A percentile compares a stretch with the other conserved stretches of the same genome.
phyloP scores from a whole-genome alignment of 2,329 filamentous ascomycete species.

The Colletotrichum aenigma region DNA sequence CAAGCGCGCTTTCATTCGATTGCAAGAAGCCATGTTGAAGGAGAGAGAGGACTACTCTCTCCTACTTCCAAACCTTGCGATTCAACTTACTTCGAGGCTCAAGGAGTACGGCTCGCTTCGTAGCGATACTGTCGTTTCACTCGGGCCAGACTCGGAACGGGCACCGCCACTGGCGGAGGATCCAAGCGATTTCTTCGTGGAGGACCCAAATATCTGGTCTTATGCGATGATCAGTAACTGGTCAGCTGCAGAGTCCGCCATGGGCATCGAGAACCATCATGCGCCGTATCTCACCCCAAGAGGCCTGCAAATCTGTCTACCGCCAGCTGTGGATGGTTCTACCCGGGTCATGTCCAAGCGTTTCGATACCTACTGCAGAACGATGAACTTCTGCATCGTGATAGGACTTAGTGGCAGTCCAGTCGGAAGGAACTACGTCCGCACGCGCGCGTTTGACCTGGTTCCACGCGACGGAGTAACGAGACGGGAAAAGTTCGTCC shows the following conservation, averaged over 20 bases:
- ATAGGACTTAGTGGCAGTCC: background rate
- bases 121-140: background rate
- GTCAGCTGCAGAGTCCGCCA: background rate
- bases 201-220: background rate
- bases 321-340: background rate
- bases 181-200: background rate
- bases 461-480: background rate
- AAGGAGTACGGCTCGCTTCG: background rate
- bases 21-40: conserved; percentile 10
- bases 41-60: background rate
- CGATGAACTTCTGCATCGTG: background rate
- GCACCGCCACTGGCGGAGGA: background rate
- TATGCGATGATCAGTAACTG: background rate
- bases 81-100: background rate
- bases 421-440: background rate
- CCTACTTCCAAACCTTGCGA: background rate
- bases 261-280: background rate
- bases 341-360: background rate
- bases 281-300: background rate
- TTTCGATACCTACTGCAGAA: background rate
- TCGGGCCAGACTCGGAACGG: background rate
- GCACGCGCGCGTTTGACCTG: background rate
- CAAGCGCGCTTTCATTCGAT: conserved; percentile 24
- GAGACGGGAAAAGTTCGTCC: background rate
- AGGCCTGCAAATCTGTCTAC: background rate